Base-by-base conservation (phyloP, 345 rosid species). In the Isatis tinctoria region DNA sequence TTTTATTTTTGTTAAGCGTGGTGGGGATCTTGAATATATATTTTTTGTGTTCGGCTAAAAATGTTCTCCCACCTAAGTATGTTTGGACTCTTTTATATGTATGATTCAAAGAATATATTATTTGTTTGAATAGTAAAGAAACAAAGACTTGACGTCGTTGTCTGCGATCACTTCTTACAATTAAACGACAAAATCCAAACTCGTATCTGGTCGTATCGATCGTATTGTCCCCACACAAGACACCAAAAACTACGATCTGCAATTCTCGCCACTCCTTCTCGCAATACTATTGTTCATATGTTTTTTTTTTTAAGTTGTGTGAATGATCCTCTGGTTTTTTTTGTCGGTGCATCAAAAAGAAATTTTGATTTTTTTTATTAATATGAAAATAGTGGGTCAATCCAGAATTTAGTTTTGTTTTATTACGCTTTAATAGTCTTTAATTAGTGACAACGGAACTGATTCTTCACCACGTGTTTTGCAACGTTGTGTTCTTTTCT, bases 391-490 rank as follows among this genome's bases (percentile, higher is more conserved):
- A 65, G 9, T 62, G 51, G 51, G 79, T 24, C 59, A 76, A 43
- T 47, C 17, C 9, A 47, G 37, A 65, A 27, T 45, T 70, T 10
- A 14, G 13, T 70, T 56, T 76, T 70, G 74, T 69, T 68, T 60
- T 43, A 59, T 67, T 51, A 24, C 48, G 16, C 18, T 51, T 49
- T 76, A 44, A 18, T 20, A 45, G 73, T 66, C 58, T 48, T 67
- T 74, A 60, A 69, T 35, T 62, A 69, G 79, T 76, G 75, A 69
- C 65, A 69, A 69, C 59, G 26, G 51, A 62, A 62, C 60, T 62
- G 70, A 76, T 61, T 76, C 79, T 44, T 51, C 59, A 52, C 70
- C 70, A 76, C 75, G 70, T 62, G 75, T 76, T 76, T 76, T 62
- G 30, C 6, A 53, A 53, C 12, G 22, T 51, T 56, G 37, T 3